phyloP scores from a whole-genome alignment of 2,329 filamentous ascomycete genomes.

The Zymoseptoria passerinii region DNA sequence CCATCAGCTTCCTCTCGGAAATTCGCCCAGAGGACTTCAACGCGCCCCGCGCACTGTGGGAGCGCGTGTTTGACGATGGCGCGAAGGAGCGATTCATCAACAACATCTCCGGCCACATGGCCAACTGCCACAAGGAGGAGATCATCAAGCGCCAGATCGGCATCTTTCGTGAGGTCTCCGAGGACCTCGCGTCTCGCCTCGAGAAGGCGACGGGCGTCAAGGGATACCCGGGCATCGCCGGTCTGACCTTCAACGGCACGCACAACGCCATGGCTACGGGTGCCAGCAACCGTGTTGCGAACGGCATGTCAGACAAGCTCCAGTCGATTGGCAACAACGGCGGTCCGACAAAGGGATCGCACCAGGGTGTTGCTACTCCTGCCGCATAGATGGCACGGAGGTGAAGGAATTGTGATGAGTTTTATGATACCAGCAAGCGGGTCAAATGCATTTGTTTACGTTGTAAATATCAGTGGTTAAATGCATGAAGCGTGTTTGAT shows the following conservation, averaged over 20 bases:
- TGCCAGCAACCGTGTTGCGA: slow-evolving; percentile 40
- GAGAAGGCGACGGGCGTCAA: slow-evolving; percentile 57
- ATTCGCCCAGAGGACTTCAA: slow-evolving; percentile 48
- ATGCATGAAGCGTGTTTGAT: neutral
- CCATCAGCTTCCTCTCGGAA: slow-evolving; percentile 44
- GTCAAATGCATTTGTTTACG: neutral
- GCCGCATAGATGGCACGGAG: neutral
- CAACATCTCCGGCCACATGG: slow-evolving; percentile 56
- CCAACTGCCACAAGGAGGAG: slow-evolving; percentile 49
- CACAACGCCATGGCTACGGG: slow-evolving; percentile 54
- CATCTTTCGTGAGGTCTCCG: slow-evolving; percentile 56
- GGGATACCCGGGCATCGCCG: slow-evolving; percentile 50
- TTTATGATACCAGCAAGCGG: neutral
- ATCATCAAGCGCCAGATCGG: slow-evolving; percentile 56
- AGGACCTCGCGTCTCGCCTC: slow-evolving; percentile 49
- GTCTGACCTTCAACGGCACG: slow-evolving; percentile 51
- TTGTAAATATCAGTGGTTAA: neutral
- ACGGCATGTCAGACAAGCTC: slow-evolving; percentile 35
- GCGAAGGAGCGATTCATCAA: slow-evolving; percentile 51
- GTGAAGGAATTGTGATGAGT: neutral
- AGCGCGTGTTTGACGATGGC: slow-evolving; percentile 52
- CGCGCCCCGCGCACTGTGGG: slow-evolving; percentile 51
- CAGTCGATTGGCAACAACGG: slow-evolving; percentile 14
- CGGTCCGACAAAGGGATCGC: slow-evolving; percentile 11
- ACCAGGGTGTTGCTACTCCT: slow-evolving; percentile 2